phyloP scores from a whole-genome alignment of 345 rosid genomes.

The Cardamine resedifolia region DNA sequence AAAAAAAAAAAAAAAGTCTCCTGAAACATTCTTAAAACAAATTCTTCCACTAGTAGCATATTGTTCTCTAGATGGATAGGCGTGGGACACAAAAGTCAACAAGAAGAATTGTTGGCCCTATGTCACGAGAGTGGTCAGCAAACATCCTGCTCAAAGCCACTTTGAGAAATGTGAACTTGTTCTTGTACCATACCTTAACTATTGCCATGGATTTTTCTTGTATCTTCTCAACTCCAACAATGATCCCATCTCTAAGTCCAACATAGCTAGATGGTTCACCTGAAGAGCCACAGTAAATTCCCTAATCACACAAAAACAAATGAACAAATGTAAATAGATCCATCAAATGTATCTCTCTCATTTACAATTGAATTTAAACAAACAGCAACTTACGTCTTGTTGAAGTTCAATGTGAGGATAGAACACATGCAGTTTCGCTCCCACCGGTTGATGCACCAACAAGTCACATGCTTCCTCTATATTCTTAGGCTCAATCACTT shows the following conservation, averaged over 20 bases:
- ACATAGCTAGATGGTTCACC: background rate
- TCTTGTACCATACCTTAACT: conserved; percentile 2
- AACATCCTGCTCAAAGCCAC: conserved; percentile 3
- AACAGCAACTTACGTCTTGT: background rate
- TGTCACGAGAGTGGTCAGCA: background rate
- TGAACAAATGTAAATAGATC: background rate
- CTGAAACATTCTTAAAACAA: no score
- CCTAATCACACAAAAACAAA: background rate
- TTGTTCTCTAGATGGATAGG: no score
- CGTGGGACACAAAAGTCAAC: no score
- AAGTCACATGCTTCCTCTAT: background rate
- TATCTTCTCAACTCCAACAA: background rate
- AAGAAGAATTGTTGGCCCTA: background rate
- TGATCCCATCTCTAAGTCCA: conserved; percentile 15
- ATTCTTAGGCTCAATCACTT: background rate
- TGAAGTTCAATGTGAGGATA: background rate
- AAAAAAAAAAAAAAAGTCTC: no score
- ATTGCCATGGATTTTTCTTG: background rate
- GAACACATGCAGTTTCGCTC: conserved; percentile 14
- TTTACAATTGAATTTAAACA: background rate
- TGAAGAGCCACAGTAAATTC: background rate
- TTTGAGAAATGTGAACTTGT: background rate
- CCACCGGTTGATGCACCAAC: background rate
- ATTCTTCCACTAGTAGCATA: no score
- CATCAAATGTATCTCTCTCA: background rate